Evolutionary conservation across 345 rosid genomes (phyloP), one percentile per base, ranked within the genome.

Genomic region (Brassica nigra): DNA sequence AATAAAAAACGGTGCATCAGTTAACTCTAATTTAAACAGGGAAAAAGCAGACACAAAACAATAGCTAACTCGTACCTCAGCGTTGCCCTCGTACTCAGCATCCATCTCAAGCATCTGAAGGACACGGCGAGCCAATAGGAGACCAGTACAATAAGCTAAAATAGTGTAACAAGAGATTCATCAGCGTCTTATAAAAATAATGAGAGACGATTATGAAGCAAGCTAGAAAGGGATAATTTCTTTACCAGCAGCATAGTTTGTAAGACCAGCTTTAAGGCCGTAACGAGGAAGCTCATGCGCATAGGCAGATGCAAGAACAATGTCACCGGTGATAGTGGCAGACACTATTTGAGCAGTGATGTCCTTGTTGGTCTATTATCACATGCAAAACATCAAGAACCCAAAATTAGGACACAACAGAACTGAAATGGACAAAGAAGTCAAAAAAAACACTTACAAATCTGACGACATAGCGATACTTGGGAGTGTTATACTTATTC

Each of bases 391-490:
- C n/a, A 8, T 36, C 15, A 18, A 0, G n/a, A 65, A 34, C 11
- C 47, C 0, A 1, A 28, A 36, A 8, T 16, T 4, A 18, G 16
- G 49, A 2, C 29, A 2, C n/a, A 18, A 5, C n/a, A 16, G 12
- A 3, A 37, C 10, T 9, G 70, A 66, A 6, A 34, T 15, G 3
- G 28, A 64, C 20, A 30, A 27, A 64, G 27, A 64, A 15, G 8
- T 33, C 7, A 33, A 64, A 5, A 33, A 23, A 1, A 34, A 9
- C 6, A 37, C 70, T 66, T 66, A 66, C 70, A 79, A 88, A 90
- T 75, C 97, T 85, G 9, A 91, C 94, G 64, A 93, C 94, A 52
- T 87, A 87, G 1, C 97, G 79, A 36, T 68, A 76, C 79, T 76
- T 76, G 6, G 79, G 79, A 1, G 79, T 76, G 64, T 76, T 76